These are phyloP conservation scores for Globisporangium viniferum DNA, from an alignment of 352 stramenopile species.

Conservation along the genomic window DNA sequence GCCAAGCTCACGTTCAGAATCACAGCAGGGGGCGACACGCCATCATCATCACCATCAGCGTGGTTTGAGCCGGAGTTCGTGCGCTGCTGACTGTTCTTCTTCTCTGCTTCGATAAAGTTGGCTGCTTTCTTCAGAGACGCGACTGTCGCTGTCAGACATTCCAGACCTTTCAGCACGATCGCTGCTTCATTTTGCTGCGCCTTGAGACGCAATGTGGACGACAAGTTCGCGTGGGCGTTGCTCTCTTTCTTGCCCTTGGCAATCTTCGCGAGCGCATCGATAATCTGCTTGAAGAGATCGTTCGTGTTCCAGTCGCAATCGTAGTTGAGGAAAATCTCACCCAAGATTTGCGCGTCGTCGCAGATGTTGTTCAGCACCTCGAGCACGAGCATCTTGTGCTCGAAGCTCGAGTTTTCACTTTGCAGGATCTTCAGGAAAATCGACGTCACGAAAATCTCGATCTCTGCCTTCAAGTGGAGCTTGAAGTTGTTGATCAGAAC, in stretches of 20 bases:
- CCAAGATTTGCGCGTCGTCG: conserved; percentile 91
- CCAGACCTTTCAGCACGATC: conserved; percentile 82
- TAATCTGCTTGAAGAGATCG: conserved; percentile 98
- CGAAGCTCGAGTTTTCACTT: conserved; percentile 95
- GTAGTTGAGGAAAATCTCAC: conserved; percentile 99
- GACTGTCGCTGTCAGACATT: conserved; percentile 93
- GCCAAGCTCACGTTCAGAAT: conserved; percentile 18
- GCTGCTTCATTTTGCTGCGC: conserved; percentile 70
- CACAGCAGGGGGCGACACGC: conserved; percentile 10
- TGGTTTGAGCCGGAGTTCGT: conserved; percentile 23
- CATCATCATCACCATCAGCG: conserved; percentile 52
- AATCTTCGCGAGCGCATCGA: conserved; percentile 94
- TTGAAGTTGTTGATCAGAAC: conserved; percentile 94
- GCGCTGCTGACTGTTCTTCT: conserved; percentile 32
- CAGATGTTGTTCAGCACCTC: conserved; percentile 96
- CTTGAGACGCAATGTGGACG: conserved; percentile 56
- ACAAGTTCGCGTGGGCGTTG: conserved; percentile 51
- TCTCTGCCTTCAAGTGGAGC: conserved; percentile 95
- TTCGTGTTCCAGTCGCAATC: conserved; percentile 98
- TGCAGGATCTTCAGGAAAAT: conserved; percentile 98
- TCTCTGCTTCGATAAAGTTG: conserved; percentile 68
- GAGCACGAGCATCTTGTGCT: conserved; percentile 98
- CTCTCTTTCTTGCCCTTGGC: conserved; percentile 87
- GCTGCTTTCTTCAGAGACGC: conserved; percentile 90
- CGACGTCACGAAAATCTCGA: conserved; percentile 98